Evolutionary conservation across 192 early-diverging fungal species (phyloP).

Genomic region (Coemansia sp.): DNA sequence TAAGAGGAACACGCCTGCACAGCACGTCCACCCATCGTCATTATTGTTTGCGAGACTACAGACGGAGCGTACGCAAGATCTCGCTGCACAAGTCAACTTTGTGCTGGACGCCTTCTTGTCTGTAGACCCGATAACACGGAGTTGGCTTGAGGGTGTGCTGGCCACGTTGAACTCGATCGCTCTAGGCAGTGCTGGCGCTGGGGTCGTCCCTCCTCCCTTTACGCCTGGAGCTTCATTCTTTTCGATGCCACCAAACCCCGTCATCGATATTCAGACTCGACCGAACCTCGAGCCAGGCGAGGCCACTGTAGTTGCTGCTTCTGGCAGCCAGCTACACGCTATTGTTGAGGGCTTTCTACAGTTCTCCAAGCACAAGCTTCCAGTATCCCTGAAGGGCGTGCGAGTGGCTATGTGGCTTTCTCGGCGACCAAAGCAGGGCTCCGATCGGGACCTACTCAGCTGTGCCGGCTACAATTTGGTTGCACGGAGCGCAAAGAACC

Average conservation of each 20-base stretch:
- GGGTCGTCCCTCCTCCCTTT: constrained; percentile 9
- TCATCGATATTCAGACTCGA: constrained; percentile 38
- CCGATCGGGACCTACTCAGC: constrained; percentile 19
- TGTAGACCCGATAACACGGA: constrained; percentile 20
- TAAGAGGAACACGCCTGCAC: neutral
- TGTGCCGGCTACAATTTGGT: constrained; percentile 24
- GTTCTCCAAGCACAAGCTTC: constrained; percentile 14
- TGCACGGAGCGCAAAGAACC: constrained; percentile 18
- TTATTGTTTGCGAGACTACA: constrained; percentile 19
- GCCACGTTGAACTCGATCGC: neutral
- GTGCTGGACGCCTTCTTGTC: constrained; percentile 16
- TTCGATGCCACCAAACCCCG: constrained; percentile 24
- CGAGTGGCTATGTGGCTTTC: constrained; percentile 47
- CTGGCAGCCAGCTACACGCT: constrained; percentile 50
- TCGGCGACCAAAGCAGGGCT: constrained; percentile 18
- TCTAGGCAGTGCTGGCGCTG: neutral
- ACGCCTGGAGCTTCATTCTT: constrained; percentile 40
- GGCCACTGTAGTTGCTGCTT: constrained; percentile 24
- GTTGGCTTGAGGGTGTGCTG: constrained; percentile 29
- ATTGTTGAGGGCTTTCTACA: constrained; percentile 49
- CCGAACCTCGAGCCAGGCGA: constrained; percentile 28
- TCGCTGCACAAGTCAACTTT: constrained; percentile 24
- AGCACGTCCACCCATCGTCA: constrained; percentile 13
- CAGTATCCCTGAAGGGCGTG: constrained; percentile 8
- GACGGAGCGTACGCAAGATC: constrained; percentile 5